Evolutionary conservation across 2,329 filamentous ascomycete species (phyloP).

Genomic region (Botrytis pseudocinerea): DNA sequence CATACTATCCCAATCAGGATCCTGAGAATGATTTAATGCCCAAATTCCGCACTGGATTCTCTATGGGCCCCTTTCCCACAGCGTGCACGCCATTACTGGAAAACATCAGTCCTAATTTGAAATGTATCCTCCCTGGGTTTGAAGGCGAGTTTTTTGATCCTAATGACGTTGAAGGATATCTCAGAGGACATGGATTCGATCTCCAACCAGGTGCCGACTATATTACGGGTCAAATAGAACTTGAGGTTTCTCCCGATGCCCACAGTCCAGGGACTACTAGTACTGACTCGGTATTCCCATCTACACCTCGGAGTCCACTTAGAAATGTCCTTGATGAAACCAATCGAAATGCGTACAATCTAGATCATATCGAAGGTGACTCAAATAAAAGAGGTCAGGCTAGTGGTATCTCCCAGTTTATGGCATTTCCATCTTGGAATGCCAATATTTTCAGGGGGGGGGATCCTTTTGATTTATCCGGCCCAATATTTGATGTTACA

Average conservation of each 20-base stretch:
- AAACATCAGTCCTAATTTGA: slow-evolving; percentile 50
- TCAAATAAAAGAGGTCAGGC: not conserved
- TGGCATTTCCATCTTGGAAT: slow-evolving; percentile 13
- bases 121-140: slow-evolving; percentile 59
- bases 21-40: slow-evolving; percentile 31
- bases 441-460: not conserved
- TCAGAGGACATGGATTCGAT: slow-evolving; percentile 61
- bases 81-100: slow-evolving; percentile 46
- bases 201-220: slow-evolving; percentile 63
- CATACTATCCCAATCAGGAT: slow-evolving; percentile 54
- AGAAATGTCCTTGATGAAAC: slow-evolving; percentile 18
- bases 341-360: not conserved
- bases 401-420: not conserved
- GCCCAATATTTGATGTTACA: slow-evolving; percentile 8
- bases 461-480: slow-evolving; percentile 11
- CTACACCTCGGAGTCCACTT: slow-evolving; percentile 32
- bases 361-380: not conserved
- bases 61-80: slow-evolving; percentile 52
- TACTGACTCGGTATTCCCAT: slow-evolving; percentile 29
- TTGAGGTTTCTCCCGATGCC: slow-evolving; percentile 27
- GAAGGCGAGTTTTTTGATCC: slow-evolving; percentile 76
- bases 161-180: slow-evolving; percentile 74
- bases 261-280: slow-evolving; percentile 23
- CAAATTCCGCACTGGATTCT: slow-evolving; percentile 42
- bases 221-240: slow-evolving; percentile 58